Percentiles rank a stretch among this genome's conserved stretches.
These are phyloP conservation scores for Mikania micrantha DNA, from an alignment of 129 eudicot genomes.

Conservation along the genomic window DNA sequence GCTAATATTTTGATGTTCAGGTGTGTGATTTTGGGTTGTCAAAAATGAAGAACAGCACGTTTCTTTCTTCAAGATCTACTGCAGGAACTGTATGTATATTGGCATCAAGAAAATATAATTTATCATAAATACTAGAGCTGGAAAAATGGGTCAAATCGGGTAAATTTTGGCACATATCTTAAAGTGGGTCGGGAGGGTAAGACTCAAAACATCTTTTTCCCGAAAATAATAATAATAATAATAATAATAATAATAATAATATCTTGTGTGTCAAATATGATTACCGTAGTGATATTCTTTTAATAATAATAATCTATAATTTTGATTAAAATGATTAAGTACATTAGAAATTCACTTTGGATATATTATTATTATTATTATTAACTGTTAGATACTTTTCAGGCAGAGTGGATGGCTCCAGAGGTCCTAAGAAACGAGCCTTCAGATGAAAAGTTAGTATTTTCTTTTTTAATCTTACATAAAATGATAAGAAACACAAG, in stretches of 20 bases:
- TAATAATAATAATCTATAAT: no score
- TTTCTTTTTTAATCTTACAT: neutral
- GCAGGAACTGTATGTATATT: constrained; percentile 85
- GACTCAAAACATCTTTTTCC: neutral
- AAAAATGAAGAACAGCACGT: constrained; percentile 90
- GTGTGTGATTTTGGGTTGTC: constrained; percentile 98
- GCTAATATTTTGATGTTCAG: constrained; percentile 28
- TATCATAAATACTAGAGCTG: neutral
- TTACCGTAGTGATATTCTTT: no score
- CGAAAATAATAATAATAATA: no score
- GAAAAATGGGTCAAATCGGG: neutral
- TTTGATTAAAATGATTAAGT: neutral
- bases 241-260: no score
- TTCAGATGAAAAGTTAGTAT: constrained; percentile 83
- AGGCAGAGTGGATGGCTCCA: constrained; percentile 99
- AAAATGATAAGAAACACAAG: neutral
- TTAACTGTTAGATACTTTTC: constrained; percentile 20
- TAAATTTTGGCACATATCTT: neutral
- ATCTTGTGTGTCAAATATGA: neutral
- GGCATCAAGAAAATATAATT: neutral
- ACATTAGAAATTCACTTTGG: neutral
- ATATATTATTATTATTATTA: neutral
- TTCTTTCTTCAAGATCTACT: constrained; percentile 90
- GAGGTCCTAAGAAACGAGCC: constrained; percentile 96
- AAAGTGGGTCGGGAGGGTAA: neutral